A percentile compares a stretch with the other conserved stretches of the same genome.
Conservation (phyloP, 2,329 filamentous ascomycete genomes). For the Xylaria sp. region DNA sequence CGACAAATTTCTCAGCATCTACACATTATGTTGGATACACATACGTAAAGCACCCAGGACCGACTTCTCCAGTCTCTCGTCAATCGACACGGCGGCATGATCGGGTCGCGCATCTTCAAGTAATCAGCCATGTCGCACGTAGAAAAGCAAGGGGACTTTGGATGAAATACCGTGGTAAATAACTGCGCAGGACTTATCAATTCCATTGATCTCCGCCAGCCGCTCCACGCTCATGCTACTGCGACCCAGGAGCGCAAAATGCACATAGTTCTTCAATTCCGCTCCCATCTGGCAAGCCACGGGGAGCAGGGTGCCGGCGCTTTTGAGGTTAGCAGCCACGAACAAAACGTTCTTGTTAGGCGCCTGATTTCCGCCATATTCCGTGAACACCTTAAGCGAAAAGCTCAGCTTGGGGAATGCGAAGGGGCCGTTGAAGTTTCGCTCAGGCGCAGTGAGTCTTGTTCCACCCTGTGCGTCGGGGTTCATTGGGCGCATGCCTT, state of each 20-base stretch:
- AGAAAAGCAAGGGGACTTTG: constrained; percentile 9
- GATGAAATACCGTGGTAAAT: constrained; percentile 46
- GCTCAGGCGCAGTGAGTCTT: constrained; percentile 19
- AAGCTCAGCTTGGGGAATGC: constrained; percentile 60
- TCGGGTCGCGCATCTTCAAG: constrained; percentile 69
- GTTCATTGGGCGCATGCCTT: constrained; percentile 7
- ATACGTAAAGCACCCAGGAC: constrained; percentile 59
- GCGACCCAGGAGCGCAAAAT: constrained; percentile 73
- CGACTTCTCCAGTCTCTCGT: constrained; percentile 61
- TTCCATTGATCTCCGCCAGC: constrained; percentile 70
- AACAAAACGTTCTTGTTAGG: constrained; percentile 72
- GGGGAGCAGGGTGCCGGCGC: constrained; percentile 66
- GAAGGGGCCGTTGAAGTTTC: constrained; percentile 64
- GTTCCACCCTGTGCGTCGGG: constrained; percentile 2
- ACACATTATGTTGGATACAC: constrained; percentile 17
- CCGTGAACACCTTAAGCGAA: constrained; percentile 56
- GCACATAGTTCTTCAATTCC: constrained; percentile 66
- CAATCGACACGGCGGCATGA: constrained; percentile 61
- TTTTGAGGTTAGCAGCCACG: constrained; percentile 67
- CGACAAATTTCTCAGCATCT: constrained; percentile 2
- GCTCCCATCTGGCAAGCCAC: constrained; percentile 81
- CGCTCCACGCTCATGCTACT: constrained; percentile 64
- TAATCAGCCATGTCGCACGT: constrained; percentile 17
- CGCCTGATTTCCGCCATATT: constrained; percentile 45
- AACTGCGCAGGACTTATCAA: constrained; percentile 65